Conservation (phyloP, 192 early-diverging fungal genomes). For the Ambispora gerdemannii region DNA sequence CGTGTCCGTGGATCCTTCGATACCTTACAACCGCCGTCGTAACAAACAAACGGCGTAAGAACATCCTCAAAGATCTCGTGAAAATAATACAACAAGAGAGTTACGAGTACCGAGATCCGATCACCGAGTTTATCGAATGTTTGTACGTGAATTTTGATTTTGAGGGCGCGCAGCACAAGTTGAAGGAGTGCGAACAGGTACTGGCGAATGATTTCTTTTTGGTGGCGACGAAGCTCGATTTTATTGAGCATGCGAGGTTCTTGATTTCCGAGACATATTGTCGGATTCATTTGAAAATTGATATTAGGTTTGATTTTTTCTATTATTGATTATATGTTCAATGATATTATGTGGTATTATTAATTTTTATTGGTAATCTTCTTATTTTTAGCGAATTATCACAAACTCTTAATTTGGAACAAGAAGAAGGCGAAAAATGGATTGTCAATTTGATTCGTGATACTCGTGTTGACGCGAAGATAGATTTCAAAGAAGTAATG, state of each 20-base stretch:
- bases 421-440: slow-evolving; percentile 95
- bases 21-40: slow-evolving; percentile 91
- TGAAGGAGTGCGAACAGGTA: slow-evolving; percentile 85
- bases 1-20: slow-evolving; percentile 95
- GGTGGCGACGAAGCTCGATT: slow-evolving; percentile 82
- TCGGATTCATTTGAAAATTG: slow-evolving; percentile 94
- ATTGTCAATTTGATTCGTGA: slow-evolving; percentile 96
- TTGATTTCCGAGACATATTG: slow-evolving; percentile 97
- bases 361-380: background rate
- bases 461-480: slow-evolving; percentile 95
- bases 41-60: slow-evolving; percentile 85
- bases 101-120: slow-evolving; percentile 82
- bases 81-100: slow-evolving; percentile 84
- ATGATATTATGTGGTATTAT: too few species aligned
- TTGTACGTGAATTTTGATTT: slow-evolving; percentile 96
- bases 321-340: too few species aligned
- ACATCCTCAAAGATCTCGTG: slow-evolving; percentile 84
- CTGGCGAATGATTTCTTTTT: slow-evolving; percentile 91
- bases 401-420: slow-evolving; percentile 78
- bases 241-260: slow-evolving; percentile 89
- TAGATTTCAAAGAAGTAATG: slow-evolving; percentile 81
- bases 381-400: slow-evolving; percentile 58
- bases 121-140: slow-evolving; percentile 91
- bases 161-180: slow-evolving; percentile 81
- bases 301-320: slow-evolving; percentile 66